Percentiles rank a stretch among this genome's conserved stretches.
These are phyloP conservation scores for Barnettozyma hawaiiensis DNA, from an alignment of 1,139 yeast genomes.

Conservation along the genomic window DNA sequence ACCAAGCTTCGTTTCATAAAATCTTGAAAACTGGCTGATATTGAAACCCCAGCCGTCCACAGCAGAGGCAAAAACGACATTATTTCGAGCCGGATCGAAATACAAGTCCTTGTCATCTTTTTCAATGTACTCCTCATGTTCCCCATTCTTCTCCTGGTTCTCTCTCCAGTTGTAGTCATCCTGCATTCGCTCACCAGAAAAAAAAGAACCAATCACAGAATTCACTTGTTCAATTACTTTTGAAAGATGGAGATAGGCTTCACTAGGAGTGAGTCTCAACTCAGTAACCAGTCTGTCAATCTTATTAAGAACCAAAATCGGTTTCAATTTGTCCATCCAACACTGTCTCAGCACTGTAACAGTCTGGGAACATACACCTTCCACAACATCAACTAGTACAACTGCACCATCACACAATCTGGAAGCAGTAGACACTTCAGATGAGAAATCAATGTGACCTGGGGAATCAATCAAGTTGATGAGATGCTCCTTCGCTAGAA, in stretches of 20 bases:
- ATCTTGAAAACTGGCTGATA: slow-evolving; percentile 78
- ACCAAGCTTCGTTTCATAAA: slow-evolving; percentile 81
- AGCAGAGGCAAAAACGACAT: slow-evolving; percentile 92
- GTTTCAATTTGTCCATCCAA: slow-evolving; percentile 89
- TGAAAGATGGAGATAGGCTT: slow-evolving; percentile 77
- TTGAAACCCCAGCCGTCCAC: slow-evolving; percentile 98
- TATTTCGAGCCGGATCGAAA: slow-evolving; percentile 84
- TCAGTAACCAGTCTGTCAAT: slow-evolving; percentile 84
- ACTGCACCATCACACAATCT: slow-evolving; percentile 96
- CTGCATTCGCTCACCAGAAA: slow-evolving; percentile 89
- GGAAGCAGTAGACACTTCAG: slow-evolving; percentile 94
- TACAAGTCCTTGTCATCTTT: slow-evolving; percentile 79
- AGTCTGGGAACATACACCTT: slow-evolving; percentile 97
- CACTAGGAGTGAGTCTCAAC: slow-evolving; percentile 73
- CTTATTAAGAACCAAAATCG: slow-evolving; percentile 87
- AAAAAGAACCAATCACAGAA: slow-evolving; percentile 90
- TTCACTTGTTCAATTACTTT: slow-evolving; percentile 88
- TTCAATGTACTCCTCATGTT: slow-evolving; percentile 53
- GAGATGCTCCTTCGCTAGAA: slow-evolving; percentile 63
- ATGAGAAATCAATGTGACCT: slow-evolving; percentile 95
- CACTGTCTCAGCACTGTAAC: slow-evolving; percentile 92
- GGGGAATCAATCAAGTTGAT: slow-evolving; percentile 96
- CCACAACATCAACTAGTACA: slow-evolving; percentile 92
- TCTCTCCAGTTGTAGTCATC: slow-evolving; percentile 85
- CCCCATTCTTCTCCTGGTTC: slow-evolving; percentile 38